Conservation (phyloP, 225 moss, liverwort and hornwort genomes). For the Neckera pumila region DNA sequence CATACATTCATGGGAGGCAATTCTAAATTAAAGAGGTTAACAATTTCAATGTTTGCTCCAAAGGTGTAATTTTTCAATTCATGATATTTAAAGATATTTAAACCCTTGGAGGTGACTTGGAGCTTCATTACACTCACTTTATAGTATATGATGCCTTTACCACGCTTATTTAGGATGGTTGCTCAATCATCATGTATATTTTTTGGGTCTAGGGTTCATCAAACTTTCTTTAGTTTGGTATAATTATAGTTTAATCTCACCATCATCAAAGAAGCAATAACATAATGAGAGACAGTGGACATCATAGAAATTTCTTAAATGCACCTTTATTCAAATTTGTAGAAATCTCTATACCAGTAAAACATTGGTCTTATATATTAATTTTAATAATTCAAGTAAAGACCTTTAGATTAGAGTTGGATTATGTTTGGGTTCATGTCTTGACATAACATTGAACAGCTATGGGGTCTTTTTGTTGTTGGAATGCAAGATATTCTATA, state of each 20-base stretch:
- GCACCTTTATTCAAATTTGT: background rate
- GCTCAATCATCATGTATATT: background rate
- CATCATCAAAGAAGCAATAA: background rate
- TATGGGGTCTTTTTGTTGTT: background rate
- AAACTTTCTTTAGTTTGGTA: background rate
- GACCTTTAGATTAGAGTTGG: background rate
- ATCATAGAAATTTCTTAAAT: background rate
- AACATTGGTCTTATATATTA: background rate
- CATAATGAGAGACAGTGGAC: too few relatives aligned
- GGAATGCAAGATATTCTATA: background rate
- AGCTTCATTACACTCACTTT: background rate
- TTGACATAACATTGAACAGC: fast-evolving
- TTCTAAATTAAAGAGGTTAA: too few relatives aligned
- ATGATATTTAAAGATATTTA: too few relatives aligned
- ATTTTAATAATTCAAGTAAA: background rate
- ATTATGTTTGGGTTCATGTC: too few relatives aligned
- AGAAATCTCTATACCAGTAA: background rate
- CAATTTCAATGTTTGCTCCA: too few relatives aligned
- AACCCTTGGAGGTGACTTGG: too few relatives aligned
- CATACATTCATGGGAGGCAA: background rate
- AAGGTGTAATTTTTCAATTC: too few relatives aligned
- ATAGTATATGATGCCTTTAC: background rate
- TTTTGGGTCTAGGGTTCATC: too few relatives aligned
- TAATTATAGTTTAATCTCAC: background rate
- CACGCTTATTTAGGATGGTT: background rate